Percentiles rank a stretch among this genome's conserved stretches.
Conservation (phyloP, 371 early-diverging fungal species). For the Lichtheimia corymbifera region DNA sequence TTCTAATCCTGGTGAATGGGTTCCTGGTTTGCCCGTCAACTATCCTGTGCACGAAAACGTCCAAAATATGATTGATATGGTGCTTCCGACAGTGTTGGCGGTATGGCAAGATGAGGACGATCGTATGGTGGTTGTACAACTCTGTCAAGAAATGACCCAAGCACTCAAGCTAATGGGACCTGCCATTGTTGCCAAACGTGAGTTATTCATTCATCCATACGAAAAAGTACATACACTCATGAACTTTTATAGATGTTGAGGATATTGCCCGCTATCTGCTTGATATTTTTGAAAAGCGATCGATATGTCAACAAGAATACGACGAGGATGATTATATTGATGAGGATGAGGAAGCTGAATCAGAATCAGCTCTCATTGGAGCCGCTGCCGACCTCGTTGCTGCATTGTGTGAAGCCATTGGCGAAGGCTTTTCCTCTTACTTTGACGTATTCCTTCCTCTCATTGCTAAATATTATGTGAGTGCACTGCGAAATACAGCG, state of each 20-base stretch:
- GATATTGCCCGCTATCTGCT: constrained; percentile 61
- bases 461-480: constrained; percentile 76
- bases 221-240: no score
- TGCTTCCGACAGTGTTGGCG: constrained; percentile 68
- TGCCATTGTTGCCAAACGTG: constrained; percentile 67
- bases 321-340: constrained; percentile 73
- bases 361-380: constrained; percentile 79
- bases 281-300: constrained; percentile 77
- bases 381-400: constrained; percentile 85
- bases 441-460: constrained; percentile 80
- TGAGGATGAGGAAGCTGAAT: constrained; percentile 84
- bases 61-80: constrained; percentile 61
- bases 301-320: constrained; percentile 79
- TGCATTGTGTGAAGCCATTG: constrained; percentile 73
- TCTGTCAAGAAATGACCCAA: constrained; percentile 72
- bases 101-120: constrained; percentile 86
- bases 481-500: constrained; percentile 2
- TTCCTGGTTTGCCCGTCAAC: constrained; percentile 67
- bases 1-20: constrained; percentile 68
- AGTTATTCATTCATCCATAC: constrained; percentile 19
- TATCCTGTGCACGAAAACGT: constrained; percentile 79
- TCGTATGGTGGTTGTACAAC: constrained; percentile 75
- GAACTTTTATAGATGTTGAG: constrained; percentile 42
- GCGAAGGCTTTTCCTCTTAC: constrained; percentile 70
- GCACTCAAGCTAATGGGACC: constrained; percentile 80